Percentiles rank a stretch among this genome's conserved stretches.
Conservation (phyloP, 805 yeast genomes). For the Lachancea meyersii region DNA sequence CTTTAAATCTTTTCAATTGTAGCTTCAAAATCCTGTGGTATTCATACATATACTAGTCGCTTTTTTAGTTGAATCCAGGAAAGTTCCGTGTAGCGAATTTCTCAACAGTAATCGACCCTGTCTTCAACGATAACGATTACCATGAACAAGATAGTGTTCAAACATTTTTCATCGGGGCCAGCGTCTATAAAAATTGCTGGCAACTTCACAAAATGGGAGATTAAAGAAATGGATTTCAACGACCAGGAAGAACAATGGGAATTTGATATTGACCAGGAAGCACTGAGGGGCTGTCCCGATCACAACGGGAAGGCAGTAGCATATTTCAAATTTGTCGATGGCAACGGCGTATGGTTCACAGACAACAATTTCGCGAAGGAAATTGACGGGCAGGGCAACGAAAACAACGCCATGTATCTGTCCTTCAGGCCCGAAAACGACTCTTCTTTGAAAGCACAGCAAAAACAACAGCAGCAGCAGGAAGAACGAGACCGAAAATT, state of each 20-base stretch:
- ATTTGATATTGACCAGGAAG: slow-evolving; percentile 24
- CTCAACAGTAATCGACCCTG: too few relatives aligned
- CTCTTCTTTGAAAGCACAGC: background rate
- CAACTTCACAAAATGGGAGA: slow-evolving; percentile 34
- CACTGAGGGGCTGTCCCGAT: slow-evolving; percentile 18
- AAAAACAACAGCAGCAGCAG: background rate
- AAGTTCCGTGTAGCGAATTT: background rate
- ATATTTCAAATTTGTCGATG: slow-evolving; percentile 28
- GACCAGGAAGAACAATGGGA: slow-evolving; percentile 19
- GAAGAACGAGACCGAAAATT: background rate
- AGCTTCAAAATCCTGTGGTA: too few relatives aligned
- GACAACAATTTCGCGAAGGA: slow-evolving; percentile 29
- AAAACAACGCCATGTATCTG: slow-evolving; percentile 33
- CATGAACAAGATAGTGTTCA: slow-evolving; percentile 8
- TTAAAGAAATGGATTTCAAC: slow-evolving; percentile 16
- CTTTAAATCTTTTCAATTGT: too few relatives aligned
- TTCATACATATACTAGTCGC: too few relatives aligned
- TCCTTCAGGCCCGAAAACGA: background rate
- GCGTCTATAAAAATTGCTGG: slow-evolving; percentile 34
- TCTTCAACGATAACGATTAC: background rate
- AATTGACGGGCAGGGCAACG: slow-evolving; percentile 33
- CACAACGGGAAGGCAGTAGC: slow-evolving; percentile 12
- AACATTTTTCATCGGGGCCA: background rate
- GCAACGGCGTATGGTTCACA: slow-evolving; percentile 27
- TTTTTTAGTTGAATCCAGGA: background rate